Percentiles rank a stretch among this genome's conserved stretches.
phyloP scores from a whole-genome alignment of 2,329 filamentous ascomycete species.

The Helotiales sp. region DNA sequence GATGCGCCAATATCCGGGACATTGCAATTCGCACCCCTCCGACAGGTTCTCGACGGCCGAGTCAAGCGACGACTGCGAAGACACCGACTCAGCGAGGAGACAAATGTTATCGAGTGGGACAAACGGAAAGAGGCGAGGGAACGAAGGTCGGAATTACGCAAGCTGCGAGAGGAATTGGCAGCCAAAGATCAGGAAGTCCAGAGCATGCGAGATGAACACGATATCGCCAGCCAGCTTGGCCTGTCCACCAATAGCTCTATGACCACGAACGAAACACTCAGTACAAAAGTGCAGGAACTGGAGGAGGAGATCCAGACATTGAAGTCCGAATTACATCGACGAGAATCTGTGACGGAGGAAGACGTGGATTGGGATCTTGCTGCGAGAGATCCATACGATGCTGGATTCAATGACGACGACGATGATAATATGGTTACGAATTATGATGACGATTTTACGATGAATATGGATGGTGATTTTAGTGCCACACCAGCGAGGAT shows the following conservation, averaged over 20 bases:
- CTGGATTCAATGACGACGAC: constrained; percentile 26
- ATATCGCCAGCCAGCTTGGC: constrained; percentile 31
- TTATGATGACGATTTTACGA: constrained; percentile 30
- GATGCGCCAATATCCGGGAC: constrained; percentile 37
- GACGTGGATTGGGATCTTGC: constrained; percentile 50
- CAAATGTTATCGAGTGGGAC: constrained; percentile 52
- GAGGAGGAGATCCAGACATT: constrained; percentile 30
- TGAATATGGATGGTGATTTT: constrained; percentile 24
- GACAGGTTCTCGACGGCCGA: constrained; percentile 56
- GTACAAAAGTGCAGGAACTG: constrained; percentile 28
- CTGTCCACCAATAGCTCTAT: constrained; percentile 24
- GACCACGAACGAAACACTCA: constrained; percentile 17
- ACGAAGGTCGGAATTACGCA: constrained; percentile 48
- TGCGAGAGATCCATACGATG: constrained; percentile 45
- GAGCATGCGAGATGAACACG: constrained; percentile 31
- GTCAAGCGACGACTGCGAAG: constrained; percentile 57
- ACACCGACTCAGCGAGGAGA: constrained; percentile 58
- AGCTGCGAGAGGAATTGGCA: constrained; percentile 47
- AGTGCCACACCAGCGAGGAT: constrained; percentile 30
- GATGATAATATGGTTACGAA: constrained; percentile 42
- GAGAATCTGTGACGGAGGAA: constrained; percentile 22
- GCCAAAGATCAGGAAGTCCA: constrained; percentile 33
- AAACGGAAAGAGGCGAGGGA: constrained; percentile 43
- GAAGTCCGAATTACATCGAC: constrained; percentile 28
- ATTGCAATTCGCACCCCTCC: constrained; percentile 49